Percentiles rank a stretch among this genome's conserved stretches.
Evolutionary conservation across 2,329 filamentous ascomycete genomes (phyloP).

Genomic region (Fusarium tuaranense): DNA sequence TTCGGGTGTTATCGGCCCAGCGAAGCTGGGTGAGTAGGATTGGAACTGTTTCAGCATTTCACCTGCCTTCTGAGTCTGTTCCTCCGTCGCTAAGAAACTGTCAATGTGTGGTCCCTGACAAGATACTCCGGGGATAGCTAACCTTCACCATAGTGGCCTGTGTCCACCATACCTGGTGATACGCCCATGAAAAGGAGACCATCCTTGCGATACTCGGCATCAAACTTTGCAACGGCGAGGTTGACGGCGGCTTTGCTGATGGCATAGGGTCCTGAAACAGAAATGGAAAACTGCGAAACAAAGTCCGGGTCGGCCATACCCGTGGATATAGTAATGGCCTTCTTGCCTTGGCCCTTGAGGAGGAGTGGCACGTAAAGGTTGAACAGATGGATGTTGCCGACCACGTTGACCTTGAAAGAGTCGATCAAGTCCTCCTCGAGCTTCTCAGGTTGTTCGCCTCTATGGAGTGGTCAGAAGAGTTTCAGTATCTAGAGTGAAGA

Average conservation of each 20-base stretch:
- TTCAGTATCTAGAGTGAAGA: background rate
- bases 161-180: conserved; percentile 63
- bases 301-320: conserved; percentile 62
- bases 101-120: conserved; percentile 3
- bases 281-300: conserved; percentile 51
- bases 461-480: background rate
- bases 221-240: conserved; percentile 64
- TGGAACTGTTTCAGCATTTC: conserved; percentile 47
- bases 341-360: conserved; percentile 62
- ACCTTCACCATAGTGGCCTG: conserved; percentile 47
- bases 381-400: conserved; percentile 65
- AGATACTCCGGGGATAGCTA: conserved; percentile 4
- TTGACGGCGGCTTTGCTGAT: conserved; percentile 66
- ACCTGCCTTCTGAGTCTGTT: conserved; percentile 40
- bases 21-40: conserved; percentile 55
- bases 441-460: conserved; percentile 21
- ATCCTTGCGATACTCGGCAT: conserved; percentile 59
- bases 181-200: conserved; percentile 65
- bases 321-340: conserved; percentile 63
- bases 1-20: conserved; percentile 48
- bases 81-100: conserved; percentile 31
- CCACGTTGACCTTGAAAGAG: conserved; percentile 60
- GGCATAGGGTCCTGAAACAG: conserved; percentile 55
- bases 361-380: conserved; percentile 66
- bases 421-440: conserved; percentile 31